A percentile compares a stretch with the other conserved stretches of the same genome.
Conservation (phyloP, 2,329 filamentous ascomycete genomes). For the Penicillium sp. region DNA sequence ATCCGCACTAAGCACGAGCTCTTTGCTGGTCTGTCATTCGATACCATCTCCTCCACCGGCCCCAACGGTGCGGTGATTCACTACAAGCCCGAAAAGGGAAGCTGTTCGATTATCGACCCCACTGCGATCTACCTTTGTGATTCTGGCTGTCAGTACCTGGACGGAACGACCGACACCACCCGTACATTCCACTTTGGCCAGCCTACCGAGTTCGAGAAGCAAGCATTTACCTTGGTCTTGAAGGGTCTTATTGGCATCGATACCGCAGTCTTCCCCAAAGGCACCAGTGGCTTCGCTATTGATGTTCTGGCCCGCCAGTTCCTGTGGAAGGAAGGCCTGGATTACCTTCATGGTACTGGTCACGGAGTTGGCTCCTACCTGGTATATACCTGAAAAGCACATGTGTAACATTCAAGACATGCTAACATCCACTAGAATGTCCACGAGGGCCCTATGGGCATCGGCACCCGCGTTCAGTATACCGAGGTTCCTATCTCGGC, state of each 20-base stretch:
- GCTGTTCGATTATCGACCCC: slow-evolving; percentile 81
- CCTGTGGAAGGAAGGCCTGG: slow-evolving; percentile 88
- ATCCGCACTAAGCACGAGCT: slow-evolving; percentile 62
- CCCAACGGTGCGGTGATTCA: slow-evolving; percentile 94
- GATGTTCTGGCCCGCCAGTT: slow-evolving; percentile 87
- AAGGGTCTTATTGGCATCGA: slow-evolving; percentile 94
- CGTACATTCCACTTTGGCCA: slow-evolving; percentile 88
- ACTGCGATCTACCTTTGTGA: slow-evolving; percentile 90
- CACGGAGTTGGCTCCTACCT: slow-evolving; percentile 94
- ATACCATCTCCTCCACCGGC: slow-evolving; percentile 94
- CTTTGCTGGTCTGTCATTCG: slow-evolving; percentile 89
- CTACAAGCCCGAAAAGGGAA: slow-evolving; percentile 83
- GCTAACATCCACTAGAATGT: slow-evolving; percentile 63
- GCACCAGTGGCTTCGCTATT: slow-evolving; percentile 88
- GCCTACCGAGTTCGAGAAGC: slow-evolving; percentile 79
- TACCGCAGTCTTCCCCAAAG: slow-evolving; percentile 85
- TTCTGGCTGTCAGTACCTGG: slow-evolving; percentile 92
- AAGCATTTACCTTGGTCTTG: slow-evolving; percentile 89
- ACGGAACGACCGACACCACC: slow-evolving; percentile 95
- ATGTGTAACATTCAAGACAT: not conserved
- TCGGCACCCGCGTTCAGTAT: slow-evolving; percentile 88
- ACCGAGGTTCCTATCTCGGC: slow-evolving; percentile 84
- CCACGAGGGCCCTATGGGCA: slow-evolving; percentile 94
- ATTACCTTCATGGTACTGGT: slow-evolving; percentile 95
- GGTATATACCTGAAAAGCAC: slow-evolving; percentile 29